Evolutionary conservation across 163 green algal species (phyloP), one percentile per base, ranked within the genome.

Genomic region (Coccomyxa subellipsoidea): DNA sequence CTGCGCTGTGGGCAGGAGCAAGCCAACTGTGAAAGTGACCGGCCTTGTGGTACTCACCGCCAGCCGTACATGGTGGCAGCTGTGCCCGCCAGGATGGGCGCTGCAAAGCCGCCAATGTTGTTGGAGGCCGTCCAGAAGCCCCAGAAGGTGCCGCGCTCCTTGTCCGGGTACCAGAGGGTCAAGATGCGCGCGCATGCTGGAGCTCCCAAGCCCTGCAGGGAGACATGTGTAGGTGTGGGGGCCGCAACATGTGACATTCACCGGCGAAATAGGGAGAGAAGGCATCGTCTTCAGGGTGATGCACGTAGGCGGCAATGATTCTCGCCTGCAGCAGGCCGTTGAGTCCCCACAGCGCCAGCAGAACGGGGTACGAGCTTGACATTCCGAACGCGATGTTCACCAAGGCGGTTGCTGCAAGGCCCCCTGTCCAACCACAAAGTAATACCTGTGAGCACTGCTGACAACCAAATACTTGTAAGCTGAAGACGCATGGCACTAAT

Each of bases 161-260:
- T 92, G 82, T 88, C 93, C 37, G 93, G 91, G 87, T 97, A 99
- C 96, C 96, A 99, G 40, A 91, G 93, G 32, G 96, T 99, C 80
- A 99, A 86, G 82, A 98, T 97, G 81, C 96, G 90, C 1, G 96
- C 95, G 89, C 96, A 99, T 87, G 93, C 96, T 39, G 95, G 95
- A 0, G 94, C 95, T 27, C 96, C 96, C 69, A 98, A 90, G 31
- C 96, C 96, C 91, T 99, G 89, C 71, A 84, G 21, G 29, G 38
- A 35, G 1, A 66, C 29, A 29, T 78, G 15, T 31, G 31, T 69
- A 37, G 36, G 0, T 10, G 27, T 59, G 47, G 47, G 47, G 47
- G 23, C 15, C 47, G 15, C 4, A 36, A 76, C 25, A 39, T n/a
- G n/a, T n/a, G n/a, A n/a, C n/a, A n/a, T n/a, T 2, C 72, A 79